Conservation (phyloP, 1,284 basidiomycete genomes). For the Ceratobasidium sp. region DNA sequence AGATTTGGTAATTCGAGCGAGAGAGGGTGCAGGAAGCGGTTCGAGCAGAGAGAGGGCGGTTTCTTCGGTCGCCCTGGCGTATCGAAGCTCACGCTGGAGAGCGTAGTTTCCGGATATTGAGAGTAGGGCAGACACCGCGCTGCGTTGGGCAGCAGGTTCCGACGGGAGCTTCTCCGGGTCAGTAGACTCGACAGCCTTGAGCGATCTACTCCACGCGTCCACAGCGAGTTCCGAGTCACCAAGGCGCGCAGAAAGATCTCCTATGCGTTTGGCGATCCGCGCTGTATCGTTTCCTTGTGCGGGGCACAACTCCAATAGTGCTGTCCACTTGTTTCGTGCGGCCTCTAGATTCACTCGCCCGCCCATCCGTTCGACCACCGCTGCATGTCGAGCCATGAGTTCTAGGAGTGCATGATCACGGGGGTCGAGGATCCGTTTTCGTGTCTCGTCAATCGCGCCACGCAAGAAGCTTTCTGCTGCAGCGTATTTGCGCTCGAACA, state of each 20-base stretch:
- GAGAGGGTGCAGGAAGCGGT: slow-evolving; percentile 63
- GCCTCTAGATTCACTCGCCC: slow-evolving; percentile 53
- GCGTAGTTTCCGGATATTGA: slow-evolving; percentile 79
- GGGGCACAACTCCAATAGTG: slow-evolving; percentile 72
- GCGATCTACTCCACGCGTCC: slow-evolving; percentile 51
- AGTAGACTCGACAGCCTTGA: slow-evolving; percentile 26
- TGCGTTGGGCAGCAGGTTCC: slow-evolving; percentile 75
- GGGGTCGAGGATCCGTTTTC: slow-evolving; percentile 45
- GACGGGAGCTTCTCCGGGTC: slow-evolving; percentile 56
- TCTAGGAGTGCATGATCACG: slow-evolving; percentile 68
- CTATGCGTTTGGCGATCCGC: slow-evolving; percentile 69
- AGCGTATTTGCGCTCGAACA: slow-evolving; percentile 64
- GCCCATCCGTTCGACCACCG: slow-evolving; percentile 74
- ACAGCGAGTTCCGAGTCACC: slow-evolving; percentile 53
- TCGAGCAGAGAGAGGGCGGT: slow-evolving; percentile 74
- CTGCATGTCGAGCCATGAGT: slow-evolving; percentile 71
- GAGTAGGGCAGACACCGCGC: slow-evolving; percentile 70
- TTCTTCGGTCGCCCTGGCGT: slow-evolving; percentile 76
- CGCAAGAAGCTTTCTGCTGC: slow-evolving; percentile 57
- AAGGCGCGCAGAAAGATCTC: slow-evolving; percentile 70
- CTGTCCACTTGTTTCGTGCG: slow-evolving; percentile 60
- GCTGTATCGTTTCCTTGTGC: slow-evolving; percentile 66
- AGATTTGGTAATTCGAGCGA: slow-evolving; percentile 50
- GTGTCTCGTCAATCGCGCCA: slow-evolving; percentile 56
- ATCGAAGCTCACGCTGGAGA: slow-evolving; percentile 68